phyloP scores from a whole-genome alignment of 2,329 filamentous ascomycete species.

The Colletotrichum sp. region DNA sequence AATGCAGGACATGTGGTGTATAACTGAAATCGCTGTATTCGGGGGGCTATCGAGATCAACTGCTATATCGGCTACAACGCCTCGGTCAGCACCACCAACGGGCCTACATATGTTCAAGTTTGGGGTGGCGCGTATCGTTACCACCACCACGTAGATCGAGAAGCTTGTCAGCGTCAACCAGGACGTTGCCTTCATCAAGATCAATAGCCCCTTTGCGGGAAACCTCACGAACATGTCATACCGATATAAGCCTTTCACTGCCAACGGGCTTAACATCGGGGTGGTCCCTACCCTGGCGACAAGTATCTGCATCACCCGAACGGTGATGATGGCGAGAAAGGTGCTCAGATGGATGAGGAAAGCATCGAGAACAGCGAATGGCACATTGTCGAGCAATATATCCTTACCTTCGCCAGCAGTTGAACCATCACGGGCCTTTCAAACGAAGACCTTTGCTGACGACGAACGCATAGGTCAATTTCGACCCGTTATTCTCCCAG shows the following conservation, averaged over 20 bases:
- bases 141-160: conserved; percentile 27
- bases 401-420: conserved; percentile 34
- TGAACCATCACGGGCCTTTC: neutral
- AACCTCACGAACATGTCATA: conserved; percentile 27
- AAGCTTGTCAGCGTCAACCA: conserved; percentile 11
- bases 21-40: conserved; percentile 26
- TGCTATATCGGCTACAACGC: conserved; percentile 38
- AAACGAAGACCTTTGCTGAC: neutral
- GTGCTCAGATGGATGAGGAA: conserved; percentile 39
- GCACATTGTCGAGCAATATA: conserved; percentile 34
- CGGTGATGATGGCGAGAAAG: conserved; percentile 22
- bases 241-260: conserved; percentile 16
- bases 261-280: conserved; percentile 23
- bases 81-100: conserved; percentile 10
- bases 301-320: conserved; percentile 13
- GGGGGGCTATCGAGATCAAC: conserved; percentile 30
- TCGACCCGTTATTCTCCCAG: conserved; percentile 30
- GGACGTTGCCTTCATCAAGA: conserved; percentile 31
- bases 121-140: conserved; percentile 23
- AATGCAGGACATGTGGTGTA: conserved; percentile 22
- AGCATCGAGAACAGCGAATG: conserved; percentile 25
- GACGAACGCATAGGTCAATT: conserved; percentile 26
- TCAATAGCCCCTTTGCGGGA: conserved; percentile 28
- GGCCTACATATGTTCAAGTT: neutral
- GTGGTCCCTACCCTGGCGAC: conserved; percentile 38